Base-by-base conservation (phyloP, 2,329 filamentous ascomycete genomes). In the Bisporella sp. region DNA sequence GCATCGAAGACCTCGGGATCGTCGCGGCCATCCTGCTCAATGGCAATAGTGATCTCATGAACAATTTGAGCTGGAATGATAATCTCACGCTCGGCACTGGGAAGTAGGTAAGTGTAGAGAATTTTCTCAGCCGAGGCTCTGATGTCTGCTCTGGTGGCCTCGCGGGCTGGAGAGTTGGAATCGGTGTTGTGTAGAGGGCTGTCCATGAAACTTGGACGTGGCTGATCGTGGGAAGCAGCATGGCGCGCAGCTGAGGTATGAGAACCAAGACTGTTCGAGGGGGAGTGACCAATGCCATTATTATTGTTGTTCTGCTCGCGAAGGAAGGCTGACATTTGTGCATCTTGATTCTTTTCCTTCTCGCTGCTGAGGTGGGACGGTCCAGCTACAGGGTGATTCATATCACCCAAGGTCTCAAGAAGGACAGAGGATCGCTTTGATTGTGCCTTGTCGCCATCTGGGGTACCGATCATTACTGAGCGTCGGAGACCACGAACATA, bases 1-100 rank as follows among this genome's bases (percentile, higher is more conserved):
- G 89, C 84, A 66, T 97, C 93, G 62, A 99, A 99, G 9, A 99
- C 87, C 68, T 99, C 93, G 0, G 93, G 93, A 65, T 99, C 93
- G 62, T 97, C 93, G 60, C 93, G 84, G 43, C 89, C 89, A 57
- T 89, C 84, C 59, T 92, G 86, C 70, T 99, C 93, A 56, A 99
- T 95, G 11, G 89, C 81, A 21, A 84, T 78, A 39, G 90, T 95
- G 53, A 97, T 91, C 29, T 91, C 84, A 49, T 87, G 79, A 0
- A 92, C 85, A 64, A 97, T 96, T 33, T 83, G 83, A 54, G 91
- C 86, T 0, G 93, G 92, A 5, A 99, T 79, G 44, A 91, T 90
- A 59, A 99, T 97, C 70, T 99, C 93, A 59, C 95, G 83, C 71
- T 99, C 93, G 0, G 93, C 89, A n/a, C 90, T 91, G 0, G 91